A percentile compares a stretch with the other conserved stretches of the same genome.
Conservation (phyloP, 768 basidiomycete genomes). For the Mrakia hoshinonis region DNA sequence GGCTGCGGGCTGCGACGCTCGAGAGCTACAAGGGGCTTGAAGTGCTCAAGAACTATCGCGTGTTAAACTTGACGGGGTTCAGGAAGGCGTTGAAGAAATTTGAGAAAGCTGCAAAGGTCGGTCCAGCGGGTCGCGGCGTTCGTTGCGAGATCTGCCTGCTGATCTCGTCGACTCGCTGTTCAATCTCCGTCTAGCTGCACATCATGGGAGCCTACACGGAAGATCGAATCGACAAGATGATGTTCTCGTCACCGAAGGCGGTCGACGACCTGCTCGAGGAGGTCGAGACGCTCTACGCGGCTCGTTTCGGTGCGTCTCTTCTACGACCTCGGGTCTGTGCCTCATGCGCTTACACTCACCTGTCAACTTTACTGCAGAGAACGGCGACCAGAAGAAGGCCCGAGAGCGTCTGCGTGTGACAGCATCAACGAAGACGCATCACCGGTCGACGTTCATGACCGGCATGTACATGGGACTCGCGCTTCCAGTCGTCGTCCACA, state of each 20-base stretch:
- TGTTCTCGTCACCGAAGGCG: slow-evolving; percentile 23
- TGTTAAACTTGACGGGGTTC: slow-evolving; percentile 82
- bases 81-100: slow-evolving; percentile 78
- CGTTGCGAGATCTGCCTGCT: no score
- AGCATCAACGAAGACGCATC: slow-evolving; percentile 51
- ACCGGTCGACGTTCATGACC: slow-evolving; percentile 64
- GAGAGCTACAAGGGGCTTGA: slow-evolving; percentile 59
- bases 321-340: background rate
- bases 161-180: no score
- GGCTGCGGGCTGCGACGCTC: slow-evolving; percentile 68
- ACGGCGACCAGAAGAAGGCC: slow-evolving; percentile 73
- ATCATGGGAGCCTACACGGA: slow-evolving; percentile 69
- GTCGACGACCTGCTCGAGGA: slow-evolving; percentile 62
- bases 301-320: slow-evolving; percentile 57
- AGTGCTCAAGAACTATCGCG: slow-evolving; percentile 76
- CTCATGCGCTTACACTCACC: background rate
- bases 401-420: slow-evolving; percentile 55
- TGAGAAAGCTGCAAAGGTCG: slow-evolving; percentile 64
- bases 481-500: slow-evolving; percentile 58
- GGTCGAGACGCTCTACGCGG: slow-evolving; percentile 68
- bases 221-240: slow-evolving; percentile 11
- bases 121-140: background rate
- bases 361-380: slow-evolving; percentile 42
- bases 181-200: slow-evolving; percentile 56
- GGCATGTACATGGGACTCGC: slow-evolving; percentile 66